Conservation (phyloP, 257 asterid species). For the Prunella vulgaris region DNA sequence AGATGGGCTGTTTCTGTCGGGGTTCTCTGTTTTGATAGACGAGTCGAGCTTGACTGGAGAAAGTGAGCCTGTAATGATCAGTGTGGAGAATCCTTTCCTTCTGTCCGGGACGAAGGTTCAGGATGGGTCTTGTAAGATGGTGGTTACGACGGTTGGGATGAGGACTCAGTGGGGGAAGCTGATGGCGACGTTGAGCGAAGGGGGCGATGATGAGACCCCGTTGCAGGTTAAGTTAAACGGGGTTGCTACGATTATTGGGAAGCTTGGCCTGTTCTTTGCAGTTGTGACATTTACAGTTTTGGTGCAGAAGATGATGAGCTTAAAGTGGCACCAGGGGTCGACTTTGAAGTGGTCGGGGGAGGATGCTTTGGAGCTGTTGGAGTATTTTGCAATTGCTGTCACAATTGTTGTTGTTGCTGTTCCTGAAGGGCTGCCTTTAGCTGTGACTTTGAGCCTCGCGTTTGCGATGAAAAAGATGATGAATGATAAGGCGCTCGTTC, state of each 20-base stretch:
- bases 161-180: slow-evolving; percentile 96
- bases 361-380: slow-evolving; percentile 68
- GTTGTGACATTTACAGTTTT: slow-evolving; percentile 80
- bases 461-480: slow-evolving; percentile 96
- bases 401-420: slow-evolving; percentile 97
- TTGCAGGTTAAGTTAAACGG: slow-evolving; percentile 86
- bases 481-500: slow-evolving; percentile 92
- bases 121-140: slow-evolving; percentile 94
- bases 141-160: slow-evolving; percentile 94
- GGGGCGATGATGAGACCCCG: slow-evolving; percentile 93
- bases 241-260: slow-evolving; percentile 97
- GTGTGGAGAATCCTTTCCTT: slow-evolving; percentile 54
- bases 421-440: slow-evolving; percentile 94
- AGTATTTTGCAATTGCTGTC: slow-evolving; percentile 87
- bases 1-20: slow-evolving; percentile 79
- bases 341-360: slow-evolving; percentile 57
- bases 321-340: slow-evolving; percentile 49
- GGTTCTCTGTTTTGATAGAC: slow-evolving; percentile 71
- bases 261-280: slow-evolving; percentile 85
- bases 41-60: slow-evolving; percentile 94
- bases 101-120: slow-evolving; percentile 94
- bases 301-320: slow-evolving; percentile 62
- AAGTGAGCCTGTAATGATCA: slow-evolving; percentile 80
- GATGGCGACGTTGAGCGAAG: slow-evolving; percentile 88
- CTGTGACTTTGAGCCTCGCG: slow-evolving; percentile 86